Evolutionary conservation across 345 rosid genomes (phyloP), one percentile per base, ranked within the genome.

Genomic region (Boechera stricta): DNA sequence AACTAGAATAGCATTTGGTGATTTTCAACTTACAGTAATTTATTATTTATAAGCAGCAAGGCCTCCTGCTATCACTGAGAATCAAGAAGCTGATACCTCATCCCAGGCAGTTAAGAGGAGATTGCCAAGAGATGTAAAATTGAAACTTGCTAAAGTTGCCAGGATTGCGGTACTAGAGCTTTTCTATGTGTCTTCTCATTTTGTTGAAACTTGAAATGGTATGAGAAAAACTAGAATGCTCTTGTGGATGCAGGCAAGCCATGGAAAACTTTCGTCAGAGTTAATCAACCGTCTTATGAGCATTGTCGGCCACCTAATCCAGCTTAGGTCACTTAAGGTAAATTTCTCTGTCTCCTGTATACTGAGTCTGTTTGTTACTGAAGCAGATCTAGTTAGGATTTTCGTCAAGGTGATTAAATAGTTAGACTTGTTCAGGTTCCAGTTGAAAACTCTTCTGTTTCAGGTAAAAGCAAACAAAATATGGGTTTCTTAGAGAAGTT

Each of bases 311-410:
- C 97, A 94, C 83, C 64, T 90, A 79, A 90, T 94, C 77, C 98
- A 92, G 80, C 96, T 92, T 45, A 88, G 98, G 83, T 90, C 98
- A 42, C 90, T 94, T 7, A 92, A 94, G 98, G 98, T 94, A 86
- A 71, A 32, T 0, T 31, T 35, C 5, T 42, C 41, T 63, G 41
- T 54, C 69, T 62, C 56, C 62, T 69, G 47, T 38, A 53, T 61
- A 7, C 67, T 32, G 28, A 24, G 33, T 52, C 54, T 64, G 10
- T 44, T 51, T 68, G 5, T 39, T 53, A 53, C 26, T 33, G 16
- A 13, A 41, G 64, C 29, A 10, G 10, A 53, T 4, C 31, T 56
- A 16, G 59, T 72, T 64, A 9, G 7, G 26, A 63, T 41, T 39
- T 53, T 38, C 45, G 15, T 41, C 42, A 29, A 73, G 55, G 12